phyloP scores from a whole-genome alignment of 1,139 yeast genomes.

The Debaryomyces robertsiae region DNA sequence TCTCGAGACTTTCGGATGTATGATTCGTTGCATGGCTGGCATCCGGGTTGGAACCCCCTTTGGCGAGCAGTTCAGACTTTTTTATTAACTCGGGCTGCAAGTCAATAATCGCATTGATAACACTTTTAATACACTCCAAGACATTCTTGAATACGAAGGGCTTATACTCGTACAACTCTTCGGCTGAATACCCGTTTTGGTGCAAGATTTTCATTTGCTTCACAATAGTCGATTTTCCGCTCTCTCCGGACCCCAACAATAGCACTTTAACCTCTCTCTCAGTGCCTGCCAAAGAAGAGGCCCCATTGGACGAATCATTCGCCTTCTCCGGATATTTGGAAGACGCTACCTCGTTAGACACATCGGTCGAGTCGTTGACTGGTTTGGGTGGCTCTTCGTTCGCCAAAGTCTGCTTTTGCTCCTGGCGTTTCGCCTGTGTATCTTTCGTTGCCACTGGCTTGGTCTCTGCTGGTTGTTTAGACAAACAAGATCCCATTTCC shows the following conservation, averaged over 20 bases:
- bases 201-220: conserved; percentile 76
- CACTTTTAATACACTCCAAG: conserved; percentile 63
- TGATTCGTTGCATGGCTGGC: conserved; percentile 5
- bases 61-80: conserved; percentile 17
- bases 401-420: conserved; percentile 14
- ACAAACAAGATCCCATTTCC: conserved; percentile 33
- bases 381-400: conserved; percentile 14
- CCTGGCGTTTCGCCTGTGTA: conserved; percentile 15
- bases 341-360: conserved; percentile 17
- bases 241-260: conserved; percentile 75
- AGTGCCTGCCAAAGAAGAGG: conserved; percentile 7
- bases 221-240: conserved; percentile 76
- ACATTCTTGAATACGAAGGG: conserved; percentile 72
- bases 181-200: conserved; percentile 65
- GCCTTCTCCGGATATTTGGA: conserved; percentile 4
- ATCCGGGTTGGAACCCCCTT: not conserved
- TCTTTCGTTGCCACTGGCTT: conserved; percentile 17
- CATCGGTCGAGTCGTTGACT: conserved; percentile 21
- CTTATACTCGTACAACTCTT: conserved; percentile 65
- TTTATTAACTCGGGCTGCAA: conserved; percentile 51
- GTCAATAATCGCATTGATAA: conserved; percentile 58
- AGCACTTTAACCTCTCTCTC: conserved; percentile 60
- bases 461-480: conserved; percentile 24
- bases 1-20: conserved; percentile 10
- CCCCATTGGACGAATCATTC: conserved; percentile 5